These are phyloP conservation scores for Acacia melanoxylon DNA, from an alignment of 306 rosid species.

Conservation along the genomic window DNA sequence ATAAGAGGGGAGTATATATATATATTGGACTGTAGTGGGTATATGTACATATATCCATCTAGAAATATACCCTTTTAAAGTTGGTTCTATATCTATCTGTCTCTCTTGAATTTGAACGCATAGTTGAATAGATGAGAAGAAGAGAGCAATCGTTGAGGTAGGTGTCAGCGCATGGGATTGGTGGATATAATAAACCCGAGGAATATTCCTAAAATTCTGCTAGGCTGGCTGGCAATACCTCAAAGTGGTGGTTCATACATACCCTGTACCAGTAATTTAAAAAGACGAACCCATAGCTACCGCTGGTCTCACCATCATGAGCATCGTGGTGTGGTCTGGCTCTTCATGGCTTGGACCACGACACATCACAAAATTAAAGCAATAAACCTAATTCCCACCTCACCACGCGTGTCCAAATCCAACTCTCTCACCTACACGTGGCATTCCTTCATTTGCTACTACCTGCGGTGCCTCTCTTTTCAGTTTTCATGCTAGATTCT, in stretches of 20 bases:
- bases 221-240: conserved; percentile 46
- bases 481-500: conserved; percentile 1
- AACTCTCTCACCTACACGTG: conserved; percentile 14
- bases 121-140: neutral
- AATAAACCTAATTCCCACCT: conserved; percentile 16
- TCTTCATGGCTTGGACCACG: conserved; percentile 49
- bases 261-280: conserved; percentile 26
- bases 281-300: conserved; percentile 37
- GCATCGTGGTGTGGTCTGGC: conserved; percentile 1
- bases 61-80: conserved; percentile 21
- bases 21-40: neutral
- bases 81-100: neutral
- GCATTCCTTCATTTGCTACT: conserved; percentile 15
- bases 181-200: conserved; percentile 18
- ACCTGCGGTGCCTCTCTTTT: conserved; percentile 1
- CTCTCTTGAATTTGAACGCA: neutral
- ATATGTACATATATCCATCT: neutral
- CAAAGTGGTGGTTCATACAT: conserved; percentile 17
- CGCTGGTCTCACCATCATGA: conserved; percentile 37
- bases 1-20: too few relatives aligned
- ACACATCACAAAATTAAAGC: neutral
- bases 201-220: conserved; percentile 58
- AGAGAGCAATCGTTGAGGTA: conserved; percentile 15
- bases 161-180: conserved; percentile 21
- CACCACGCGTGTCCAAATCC: conserved; percentile 7